A percentile compares a stretch with the other conserved stretches of the same genome.
phyloP scores from a whole-genome alignment of 2,329 filamentous ascomycete genomes.

The Paecilomyces formosus region DNA sequence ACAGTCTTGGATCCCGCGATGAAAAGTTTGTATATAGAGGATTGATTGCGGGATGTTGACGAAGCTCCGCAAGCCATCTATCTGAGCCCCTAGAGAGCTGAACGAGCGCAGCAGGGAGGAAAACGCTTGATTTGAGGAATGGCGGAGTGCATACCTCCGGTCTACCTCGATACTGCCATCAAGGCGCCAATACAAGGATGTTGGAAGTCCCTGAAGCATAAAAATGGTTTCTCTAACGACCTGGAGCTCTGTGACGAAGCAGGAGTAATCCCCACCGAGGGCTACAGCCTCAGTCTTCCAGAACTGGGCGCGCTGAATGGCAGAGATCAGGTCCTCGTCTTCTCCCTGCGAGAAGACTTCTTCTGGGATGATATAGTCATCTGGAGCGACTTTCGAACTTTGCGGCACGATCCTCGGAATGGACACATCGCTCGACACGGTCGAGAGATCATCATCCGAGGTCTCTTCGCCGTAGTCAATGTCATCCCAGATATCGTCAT shows the following conservation, averaged over 20 bases:
- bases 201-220: conserved; percentile 75
- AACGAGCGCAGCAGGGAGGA: conserved; percentile 34
- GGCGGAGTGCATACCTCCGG: conserved; percentile 25
- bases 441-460: conserved; percentile 31
- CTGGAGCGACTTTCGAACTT: conserved; percentile 16
- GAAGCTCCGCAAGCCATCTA: conserved; percentile 46
- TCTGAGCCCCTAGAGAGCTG: conserved; percentile 39
- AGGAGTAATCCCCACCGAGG: conserved; percentile 13
- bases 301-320: conserved; percentile 40
- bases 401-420: conserved; percentile 19
- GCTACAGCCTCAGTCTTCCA: conserved; percentile 31
- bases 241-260: conserved; percentile 60
- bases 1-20: conserved; percentile 52
- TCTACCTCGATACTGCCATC: conserved; percentile 29
- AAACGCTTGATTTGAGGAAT: conserved; percentile 25
- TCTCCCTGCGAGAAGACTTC: conserved; percentile 23
- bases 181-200: conserved; percentile 56
- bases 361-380: conserved; percentile 27
- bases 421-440: conserved; percentile 24
- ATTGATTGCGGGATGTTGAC: conserved; percentile 37
- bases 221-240: conserved; percentile 70
- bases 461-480: conserved; percentile 31
- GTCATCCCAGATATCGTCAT: conserved; percentile 35
- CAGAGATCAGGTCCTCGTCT: conserved; percentile 26
- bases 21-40: conserved; percentile 64